Evolutionary conservation across 192 early-diverging fungal genomes (phyloP).

Genomic region (Diversispora epigaea): DNA sequence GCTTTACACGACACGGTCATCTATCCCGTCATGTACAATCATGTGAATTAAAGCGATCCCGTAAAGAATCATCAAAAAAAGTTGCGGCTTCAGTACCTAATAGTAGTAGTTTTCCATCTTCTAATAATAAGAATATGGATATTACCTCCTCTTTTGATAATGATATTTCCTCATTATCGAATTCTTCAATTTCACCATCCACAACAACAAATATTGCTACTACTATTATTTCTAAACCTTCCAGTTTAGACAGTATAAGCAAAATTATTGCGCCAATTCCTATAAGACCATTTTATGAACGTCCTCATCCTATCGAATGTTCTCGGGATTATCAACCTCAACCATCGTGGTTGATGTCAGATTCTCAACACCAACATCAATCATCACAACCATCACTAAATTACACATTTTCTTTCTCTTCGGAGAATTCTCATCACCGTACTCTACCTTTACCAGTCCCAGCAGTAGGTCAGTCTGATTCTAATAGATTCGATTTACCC

Average conservation of each 20-base stretch:
- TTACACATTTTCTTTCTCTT: neutral
- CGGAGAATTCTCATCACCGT: neutral
- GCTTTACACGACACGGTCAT: constrained; percentile 44
- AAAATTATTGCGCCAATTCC: no score
- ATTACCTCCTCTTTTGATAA: neutral
- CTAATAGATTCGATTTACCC: neutral
- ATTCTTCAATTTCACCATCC: neutral
- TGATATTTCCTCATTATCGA: neutral
- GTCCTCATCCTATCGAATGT: no score
- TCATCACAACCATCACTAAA: neutral
- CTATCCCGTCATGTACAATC: constrained; percentile 36
- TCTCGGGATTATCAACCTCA: neutral
- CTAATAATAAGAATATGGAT: neutral
- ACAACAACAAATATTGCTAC: neutral
- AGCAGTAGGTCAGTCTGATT: neutral
- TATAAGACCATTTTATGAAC: no score
- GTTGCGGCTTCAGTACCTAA: neutral
- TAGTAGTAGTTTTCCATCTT: neutral
- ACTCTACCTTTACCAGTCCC: neutral
- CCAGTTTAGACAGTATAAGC: neutral
- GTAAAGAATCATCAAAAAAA: neutral
- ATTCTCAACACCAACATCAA: neutral
- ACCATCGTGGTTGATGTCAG: neutral
- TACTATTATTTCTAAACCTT: neutral
- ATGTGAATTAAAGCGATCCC: neutral